Evolutionary conservation across 805 yeast genomes (phyloP).

Genomic region (Ogataea salicorniae): DNA sequence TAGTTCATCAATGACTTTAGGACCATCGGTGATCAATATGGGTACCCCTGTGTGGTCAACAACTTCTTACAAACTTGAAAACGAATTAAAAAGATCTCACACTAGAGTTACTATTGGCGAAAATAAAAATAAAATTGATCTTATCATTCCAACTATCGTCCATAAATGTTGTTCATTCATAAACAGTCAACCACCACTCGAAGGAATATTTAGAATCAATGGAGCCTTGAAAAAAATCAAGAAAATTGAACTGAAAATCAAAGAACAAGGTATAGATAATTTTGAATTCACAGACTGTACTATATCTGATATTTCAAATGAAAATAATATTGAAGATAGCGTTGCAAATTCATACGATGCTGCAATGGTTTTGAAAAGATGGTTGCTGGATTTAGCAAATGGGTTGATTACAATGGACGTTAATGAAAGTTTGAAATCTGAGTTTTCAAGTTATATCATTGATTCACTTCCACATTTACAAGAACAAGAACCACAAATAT

Average conservation of each 20-base stretch:
- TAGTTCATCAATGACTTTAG: conserved; percentile 5
- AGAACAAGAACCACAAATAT: no score
- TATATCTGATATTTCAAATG: conserved; percentile 6
- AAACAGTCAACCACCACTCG: conserved; percentile 18
- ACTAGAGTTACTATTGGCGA: conserved; percentile 4
- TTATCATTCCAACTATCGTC: conserved; percentile 27
- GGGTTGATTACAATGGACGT: conserved; percentile 27
- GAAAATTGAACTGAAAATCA: conserved; percentile 23
- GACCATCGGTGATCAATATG: conserved; percentile 3
- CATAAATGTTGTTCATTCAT: conserved; percentile 30
- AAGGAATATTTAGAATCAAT: conserved; percentile 35
- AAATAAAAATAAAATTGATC: conserved; percentile 3
- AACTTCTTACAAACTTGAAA: conserved; percentile 14
- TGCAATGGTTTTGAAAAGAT: conserved; percentile 33
- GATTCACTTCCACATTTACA: no score
- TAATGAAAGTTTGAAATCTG: conserved; percentile 17
- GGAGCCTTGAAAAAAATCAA: conserved; percentile 32
- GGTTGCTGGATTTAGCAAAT: conserved; percentile 28
- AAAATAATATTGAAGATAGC: conserved; percentile 10
- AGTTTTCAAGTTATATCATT: conserved; percentile 3
- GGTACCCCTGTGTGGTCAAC: conserved; percentile 6
- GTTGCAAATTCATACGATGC: conserved; percentile 30
- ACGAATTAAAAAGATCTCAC: conserved; percentile 20
- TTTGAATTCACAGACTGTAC: conserved; percentile 15
- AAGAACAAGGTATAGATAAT: conserved; percentile 16